Evolutionary conservation across 2,329 filamentous ascomycete species (phyloP).

Genomic region (Hymenoscyphus albidus): DNA sequence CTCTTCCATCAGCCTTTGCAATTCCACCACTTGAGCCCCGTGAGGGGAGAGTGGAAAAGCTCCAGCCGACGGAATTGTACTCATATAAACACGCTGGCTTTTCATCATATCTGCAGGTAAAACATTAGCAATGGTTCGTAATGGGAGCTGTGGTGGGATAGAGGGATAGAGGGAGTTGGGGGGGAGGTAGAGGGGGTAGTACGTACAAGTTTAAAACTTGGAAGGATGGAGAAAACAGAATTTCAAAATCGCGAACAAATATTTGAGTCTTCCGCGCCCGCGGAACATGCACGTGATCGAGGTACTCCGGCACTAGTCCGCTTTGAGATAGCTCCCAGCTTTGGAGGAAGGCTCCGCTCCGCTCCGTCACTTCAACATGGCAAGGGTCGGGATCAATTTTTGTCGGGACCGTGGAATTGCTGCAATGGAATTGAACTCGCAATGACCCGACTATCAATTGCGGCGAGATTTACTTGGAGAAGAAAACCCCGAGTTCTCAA

Average conservation of each 20-base stretch:
- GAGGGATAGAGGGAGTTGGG: slow-evolving; percentile 1
- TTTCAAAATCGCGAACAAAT: slow-evolving; percentile 30
- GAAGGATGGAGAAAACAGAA: slow-evolving; percentile 80
- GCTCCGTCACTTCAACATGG: not conserved
- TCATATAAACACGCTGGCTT: slow-evolving; percentile 97
- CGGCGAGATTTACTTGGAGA: slow-evolving; percentile 10
- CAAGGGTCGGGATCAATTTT: too few species aligned
- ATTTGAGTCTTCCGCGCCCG: slow-evolving; percentile 9
- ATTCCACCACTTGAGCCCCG: slow-evolving; percentile 84
- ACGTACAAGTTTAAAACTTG: slow-evolving; percentile 97
- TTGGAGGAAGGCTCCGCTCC: not conserved
- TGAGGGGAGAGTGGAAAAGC: slow-evolving; percentile 78
- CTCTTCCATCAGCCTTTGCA: slow-evolving; percentile 62
- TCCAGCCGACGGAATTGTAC: slow-evolving; percentile 60
- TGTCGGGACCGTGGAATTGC: not conserved
- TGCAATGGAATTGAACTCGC: slow-evolving; percentile 15
- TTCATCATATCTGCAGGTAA: slow-evolving; percentile 82
- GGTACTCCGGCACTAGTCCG: slow-evolving; percentile 23
- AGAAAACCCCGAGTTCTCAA: slow-evolving; percentile 1
- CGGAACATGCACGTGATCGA: slow-evolving; percentile 1
- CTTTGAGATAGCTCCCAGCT: slow-evolving; percentile 25
- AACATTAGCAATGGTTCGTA: slow-evolving; percentile 33
- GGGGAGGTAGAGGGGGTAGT: slow-evolving; percentile 20
- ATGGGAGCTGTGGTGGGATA: not conserved
- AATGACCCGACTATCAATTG: slow-evolving; percentile 24